These are phyloP conservation scores for Leishmania gerbilli DNA, from an alignment of 208 protist genomes.

Conservation along the genomic window DNA sequence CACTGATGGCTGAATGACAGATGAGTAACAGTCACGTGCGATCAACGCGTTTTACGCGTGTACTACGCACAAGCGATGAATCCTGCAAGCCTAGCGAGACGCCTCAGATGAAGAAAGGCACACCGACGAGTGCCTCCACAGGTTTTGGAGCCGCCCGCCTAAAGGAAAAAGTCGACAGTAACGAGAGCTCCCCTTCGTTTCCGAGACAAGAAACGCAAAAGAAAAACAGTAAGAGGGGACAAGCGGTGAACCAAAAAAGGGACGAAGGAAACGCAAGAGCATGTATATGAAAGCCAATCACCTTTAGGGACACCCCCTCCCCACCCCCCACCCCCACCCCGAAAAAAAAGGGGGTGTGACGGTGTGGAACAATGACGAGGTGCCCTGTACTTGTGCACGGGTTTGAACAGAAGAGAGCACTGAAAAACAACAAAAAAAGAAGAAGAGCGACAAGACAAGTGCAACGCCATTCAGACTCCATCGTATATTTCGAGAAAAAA, in stretches of 20 bases:
- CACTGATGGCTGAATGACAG: neutral
- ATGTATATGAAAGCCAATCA: neutral
- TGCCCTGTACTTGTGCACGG: neutral
- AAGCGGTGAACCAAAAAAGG: neutral
- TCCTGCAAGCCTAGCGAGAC: neutral
- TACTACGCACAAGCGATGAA: neutral
- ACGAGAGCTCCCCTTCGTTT: neutral
- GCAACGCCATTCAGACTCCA: neutral
- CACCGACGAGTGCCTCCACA: neutral
- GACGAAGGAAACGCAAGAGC: neutral
- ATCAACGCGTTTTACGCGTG: neutral
- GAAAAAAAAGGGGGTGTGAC: neutral
- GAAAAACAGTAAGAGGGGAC: neutral
- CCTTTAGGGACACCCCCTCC: neutral
- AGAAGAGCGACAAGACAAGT: neutral
- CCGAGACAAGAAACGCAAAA: neutral
- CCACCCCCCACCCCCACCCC: too few relatives aligned
- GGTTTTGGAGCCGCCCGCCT: neutral
- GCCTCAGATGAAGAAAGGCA: neutral
- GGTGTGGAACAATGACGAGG: neutral
- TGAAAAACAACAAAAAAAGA: neutral
- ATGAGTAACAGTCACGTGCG: neutral
- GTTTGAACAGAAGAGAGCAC: neutral
- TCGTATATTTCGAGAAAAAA: neutral
- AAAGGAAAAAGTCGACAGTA: neutral